A percentile compares a stretch with the other conserved stretches of the same genome.
phyloP scores from a whole-genome alignment of 2,329 filamentous ascomycete species.

The Stemphylium vesicarium region DNA sequence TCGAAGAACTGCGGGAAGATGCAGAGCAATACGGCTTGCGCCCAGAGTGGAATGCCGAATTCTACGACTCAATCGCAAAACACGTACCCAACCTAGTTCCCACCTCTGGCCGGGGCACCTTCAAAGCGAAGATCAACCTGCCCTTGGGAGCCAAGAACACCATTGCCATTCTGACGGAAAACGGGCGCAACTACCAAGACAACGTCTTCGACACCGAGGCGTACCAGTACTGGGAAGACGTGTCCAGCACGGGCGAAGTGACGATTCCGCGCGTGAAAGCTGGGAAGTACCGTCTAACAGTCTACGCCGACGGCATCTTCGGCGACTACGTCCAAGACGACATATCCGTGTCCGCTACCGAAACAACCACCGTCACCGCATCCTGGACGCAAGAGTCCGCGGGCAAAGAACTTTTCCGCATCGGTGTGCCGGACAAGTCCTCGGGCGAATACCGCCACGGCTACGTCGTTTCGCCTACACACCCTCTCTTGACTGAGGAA shows the following conservation, averaged over 20 bases:
- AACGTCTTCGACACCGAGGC: conserved; percentile 62
- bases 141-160: conserved; percentile 59
- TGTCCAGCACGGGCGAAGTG: conserved; percentile 57
- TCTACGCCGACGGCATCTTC: conserved; percentile 68
- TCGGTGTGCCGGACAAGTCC: conserved; percentile 67
- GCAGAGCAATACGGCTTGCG: conserved; percentile 57
- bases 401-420: conserved; percentile 66
- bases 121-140: conserved; percentile 59
- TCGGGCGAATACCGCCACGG: conserved; percentile 68
- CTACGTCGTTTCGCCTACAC: conserved; percentile 57
- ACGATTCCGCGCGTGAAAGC: conserved; percentile 62
- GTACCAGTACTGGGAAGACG: conserved; percentile 66
- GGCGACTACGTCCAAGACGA: conserved; percentile 64
- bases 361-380: conserved; percentile 43
- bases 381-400: conserved; percentile 62
- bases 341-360: conserved; percentile 52
- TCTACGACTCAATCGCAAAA: conserved; percentile 68
- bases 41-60: conserved; percentile 62
- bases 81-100: conserved; percentile 66
- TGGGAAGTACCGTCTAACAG: conserved; percentile 66
- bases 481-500: conserved; percentile 58
- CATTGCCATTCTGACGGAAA: conserved; percentile 62
- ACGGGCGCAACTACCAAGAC: conserved; percentile 63
- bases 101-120: conserved; percentile 58
- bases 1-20: conserved; percentile 58